A percentile compares a stretch with the other conserved stretches of the same genome.
Conservation (phyloP, 2,329 filamentous ascomycete species). For the Nemania sp. region DNA sequence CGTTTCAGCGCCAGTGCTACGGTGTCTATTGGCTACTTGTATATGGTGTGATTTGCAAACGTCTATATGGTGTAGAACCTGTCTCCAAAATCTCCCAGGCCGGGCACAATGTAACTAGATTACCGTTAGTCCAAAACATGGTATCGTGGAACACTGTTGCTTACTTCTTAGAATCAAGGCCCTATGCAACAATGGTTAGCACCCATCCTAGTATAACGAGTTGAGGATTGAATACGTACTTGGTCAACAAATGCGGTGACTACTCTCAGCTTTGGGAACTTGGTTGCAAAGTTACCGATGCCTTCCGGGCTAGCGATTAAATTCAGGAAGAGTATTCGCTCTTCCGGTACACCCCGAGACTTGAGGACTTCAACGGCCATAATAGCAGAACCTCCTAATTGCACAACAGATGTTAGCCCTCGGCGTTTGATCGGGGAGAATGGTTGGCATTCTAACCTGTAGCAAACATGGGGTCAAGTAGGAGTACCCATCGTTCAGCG, state of each 20-base stretch:
- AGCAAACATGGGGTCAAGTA: constrained; percentile 99
- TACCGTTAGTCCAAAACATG: constrained; percentile 52
- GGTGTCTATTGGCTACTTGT: constrained; percentile 17
- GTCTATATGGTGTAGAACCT: constrained; percentile 88
- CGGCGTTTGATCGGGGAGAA: background rate
- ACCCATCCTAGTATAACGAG: background rate
- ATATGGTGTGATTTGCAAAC: background rate
- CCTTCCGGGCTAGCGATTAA: constrained; percentile 97
- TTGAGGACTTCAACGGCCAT: constrained; percentile 97
- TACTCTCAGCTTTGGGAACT: constrained; percentile 89
- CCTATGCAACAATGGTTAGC: constrained; percentile 59
- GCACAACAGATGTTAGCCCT: constrained; percentile 34
- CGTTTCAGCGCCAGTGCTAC: constrained; percentile 1
- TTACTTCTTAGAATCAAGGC: constrained; percentile 98
- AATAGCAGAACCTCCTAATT: constrained; percentile 86
- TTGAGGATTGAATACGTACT: constrained; percentile 52
- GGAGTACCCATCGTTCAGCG: constrained; percentile 88
- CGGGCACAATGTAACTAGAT: constrained; percentile 90
- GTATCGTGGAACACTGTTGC: constrained; percentile 49
- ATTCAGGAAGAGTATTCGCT: constrained; percentile 95
- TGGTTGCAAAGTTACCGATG: constrained; percentile 86
- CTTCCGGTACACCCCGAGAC: constrained; percentile 89
- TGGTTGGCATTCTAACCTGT: constrained; percentile 72
- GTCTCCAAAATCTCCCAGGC: constrained; percentile 94
- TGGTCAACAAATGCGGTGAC: constrained; percentile 97